Evolutionary conservation across 83 land plant genomes (phyloP).

Genomic region (Isoetes engelmannii): DNA sequence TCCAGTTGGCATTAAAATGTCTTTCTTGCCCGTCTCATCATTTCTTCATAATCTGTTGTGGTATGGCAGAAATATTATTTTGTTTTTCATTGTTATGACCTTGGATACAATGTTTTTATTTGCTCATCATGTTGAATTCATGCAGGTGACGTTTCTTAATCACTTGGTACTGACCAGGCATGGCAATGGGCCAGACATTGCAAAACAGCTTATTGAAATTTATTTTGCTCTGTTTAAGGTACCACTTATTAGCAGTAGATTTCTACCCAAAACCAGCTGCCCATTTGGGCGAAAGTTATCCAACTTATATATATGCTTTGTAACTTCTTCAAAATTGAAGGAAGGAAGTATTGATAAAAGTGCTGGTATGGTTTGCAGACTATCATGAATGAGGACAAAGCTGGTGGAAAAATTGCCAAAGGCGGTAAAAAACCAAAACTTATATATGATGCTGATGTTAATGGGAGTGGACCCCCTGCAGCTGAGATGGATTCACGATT

Average conservation of each 20-base stretch:
- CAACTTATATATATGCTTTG: background rate
- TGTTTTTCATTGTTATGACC: too few relatives aligned
- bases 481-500: slow-evolving; percentile 72
- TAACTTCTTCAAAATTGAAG: too few relatives aligned
- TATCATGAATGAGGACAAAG: slow-evolving; percentile 1
- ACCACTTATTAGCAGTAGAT: slow-evolving; percentile 38
- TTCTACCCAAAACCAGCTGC: slow-evolving; percentile 4
- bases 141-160: slow-evolving; percentile 81
- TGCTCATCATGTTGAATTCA: too few relatives aligned
- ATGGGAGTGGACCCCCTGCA: slow-evolving; percentile 11
- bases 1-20: too few relatives aligned
- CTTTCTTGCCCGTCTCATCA: too few relatives aligned
- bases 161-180: slow-evolving; percentile 59
- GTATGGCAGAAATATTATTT: too few relatives aligned
- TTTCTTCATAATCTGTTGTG: too few relatives aligned
- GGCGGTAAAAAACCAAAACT: slow-evolving; percentile 26
- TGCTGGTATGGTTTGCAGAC: background rate
- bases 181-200: slow-evolving; percentile 88
- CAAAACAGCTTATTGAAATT: slow-evolving; percentile 77
- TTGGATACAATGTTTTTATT: too few relatives aligned
- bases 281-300: too few relatives aligned
- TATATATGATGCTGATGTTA: slow-evolving; percentile 11
- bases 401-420: background rate
- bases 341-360: background rate
- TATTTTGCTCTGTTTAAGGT: slow-evolving; percentile 94